Evolutionary conservation across 2,329 filamentous ascomycete species (phyloP).

Genomic region (Penicillium sp.): DNA sequence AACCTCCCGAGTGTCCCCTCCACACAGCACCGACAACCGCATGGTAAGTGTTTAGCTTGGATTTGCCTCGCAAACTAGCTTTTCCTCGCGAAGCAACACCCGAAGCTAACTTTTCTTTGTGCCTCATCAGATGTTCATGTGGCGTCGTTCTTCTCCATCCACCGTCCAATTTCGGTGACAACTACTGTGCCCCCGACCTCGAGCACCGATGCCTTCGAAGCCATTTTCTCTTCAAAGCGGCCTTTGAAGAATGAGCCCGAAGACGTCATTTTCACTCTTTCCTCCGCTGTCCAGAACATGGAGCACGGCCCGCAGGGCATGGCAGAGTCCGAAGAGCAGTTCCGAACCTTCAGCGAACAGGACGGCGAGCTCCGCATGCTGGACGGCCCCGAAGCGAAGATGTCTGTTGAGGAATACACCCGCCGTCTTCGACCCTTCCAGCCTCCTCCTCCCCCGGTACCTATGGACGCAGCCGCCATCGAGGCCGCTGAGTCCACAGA

Average conservation of each 20-base stretch:
- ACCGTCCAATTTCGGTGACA: slow-evolving; percentile 89
- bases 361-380: slow-evolving; percentile 44
- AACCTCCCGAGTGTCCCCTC: slow-evolving; percentile 53
- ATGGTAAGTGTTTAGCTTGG: slow-evolving; percentile 39
- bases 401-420: slow-evolving; percentile 69
- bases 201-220: slow-evolving; percentile 74
- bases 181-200: slow-evolving; percentile 74
- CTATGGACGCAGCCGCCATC: slow-evolving; percentile 44
- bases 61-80: neutral
- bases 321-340: slow-evolving; percentile 37
- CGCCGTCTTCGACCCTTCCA: slow-evolving; percentile 77
- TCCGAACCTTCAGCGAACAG: slow-evolving; percentile 31
- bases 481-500: slow-evolving; percentile 42
- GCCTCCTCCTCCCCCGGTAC: slow-evolving; percentile 76
- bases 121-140: slow-evolving; percentile 72
- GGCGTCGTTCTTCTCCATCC: slow-evolving; percentile 92
- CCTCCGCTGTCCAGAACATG: slow-evolving; percentile 48
- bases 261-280: slow-evolving; percentile 67
- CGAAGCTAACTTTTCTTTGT: slow-evolving; percentile 5
- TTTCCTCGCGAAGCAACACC: neutral
- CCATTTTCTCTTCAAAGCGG: slow-evolving; percentile 73
- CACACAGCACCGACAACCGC: slow-evolving; percentile 50
- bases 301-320: slow-evolving; percentile 40
- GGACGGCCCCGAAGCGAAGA: slow-evolving; percentile 62
- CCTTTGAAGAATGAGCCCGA: slow-evolving; percentile 48